Conservation (phyloP, 2,329 filamentous ascomycete species). For the Calonectria crousiana region DNA sequence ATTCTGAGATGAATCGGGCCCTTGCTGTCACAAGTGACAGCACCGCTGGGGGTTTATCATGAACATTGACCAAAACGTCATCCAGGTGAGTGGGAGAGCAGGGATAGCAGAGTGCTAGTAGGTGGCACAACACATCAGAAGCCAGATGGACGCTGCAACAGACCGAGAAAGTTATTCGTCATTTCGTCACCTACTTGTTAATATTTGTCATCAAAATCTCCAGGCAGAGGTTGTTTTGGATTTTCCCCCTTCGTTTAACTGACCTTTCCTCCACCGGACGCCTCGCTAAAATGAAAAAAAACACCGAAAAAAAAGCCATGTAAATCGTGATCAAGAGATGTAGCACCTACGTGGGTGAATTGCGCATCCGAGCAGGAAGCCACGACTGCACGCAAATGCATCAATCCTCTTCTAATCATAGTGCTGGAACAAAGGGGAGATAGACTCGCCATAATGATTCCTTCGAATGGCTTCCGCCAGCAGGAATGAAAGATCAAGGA, state of each 20-base stretch:
- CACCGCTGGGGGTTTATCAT: constrained; percentile 71
- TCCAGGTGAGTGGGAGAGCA: not conserved
- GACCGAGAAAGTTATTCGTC: constrained; percentile 33
- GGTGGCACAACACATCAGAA: not conserved
- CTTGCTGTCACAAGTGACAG: constrained; percentile 80
- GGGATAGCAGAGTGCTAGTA: not conserved
- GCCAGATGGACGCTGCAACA: not conserved
- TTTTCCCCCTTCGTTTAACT: constrained; percentile 24
- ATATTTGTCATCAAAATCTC: constrained; percentile 27
- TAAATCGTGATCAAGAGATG: constrained; percentile 34
- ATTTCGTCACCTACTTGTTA: constrained; percentile 43
- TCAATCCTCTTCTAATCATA: constrained; percentile 60
- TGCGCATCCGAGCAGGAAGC: constrained; percentile 1
- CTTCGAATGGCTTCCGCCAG: constrained; percentile 93
- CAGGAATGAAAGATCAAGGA: constrained; percentile 89
- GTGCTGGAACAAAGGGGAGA: constrained; percentile 77
- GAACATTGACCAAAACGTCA: not conserved
- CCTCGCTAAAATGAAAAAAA: constrained; percentile 50
- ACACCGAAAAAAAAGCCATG: constrained; percentile 29
- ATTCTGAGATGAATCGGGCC: constrained; percentile 75
- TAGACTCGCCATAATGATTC: constrained; percentile 95
- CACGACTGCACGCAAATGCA: not conserved
- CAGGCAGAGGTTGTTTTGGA: constrained; percentile 33
- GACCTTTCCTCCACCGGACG: constrained; percentile 47
- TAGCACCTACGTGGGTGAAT: constrained; percentile 18